phyloP scores from a whole-genome alignment of 495 filamentous ascomycete genomes.

The Echria macrotheca region DNA sequence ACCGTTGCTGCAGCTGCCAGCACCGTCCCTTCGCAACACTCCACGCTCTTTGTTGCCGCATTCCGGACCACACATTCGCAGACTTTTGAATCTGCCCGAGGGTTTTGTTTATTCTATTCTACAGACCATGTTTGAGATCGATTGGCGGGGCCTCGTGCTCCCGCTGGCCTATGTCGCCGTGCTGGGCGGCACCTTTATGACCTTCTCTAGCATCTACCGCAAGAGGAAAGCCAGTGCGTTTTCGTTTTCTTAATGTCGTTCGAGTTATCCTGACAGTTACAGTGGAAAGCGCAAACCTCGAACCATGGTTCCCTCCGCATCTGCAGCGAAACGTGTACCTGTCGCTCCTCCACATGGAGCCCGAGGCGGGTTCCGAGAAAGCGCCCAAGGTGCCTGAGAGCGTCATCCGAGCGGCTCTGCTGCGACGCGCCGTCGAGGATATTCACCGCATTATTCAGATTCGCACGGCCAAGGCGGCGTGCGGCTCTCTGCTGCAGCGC shows the following conservation, averaged over 20 bases:
- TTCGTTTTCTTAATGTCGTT: background rate
- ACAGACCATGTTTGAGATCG: slow-evolving; percentile 56
- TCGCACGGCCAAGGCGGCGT: slow-evolving; percentile 75
- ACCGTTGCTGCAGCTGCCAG: slow-evolving; percentile 5
- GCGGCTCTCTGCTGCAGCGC: slow-evolving; percentile 73
- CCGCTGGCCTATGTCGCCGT: slow-evolving; percentile 84
- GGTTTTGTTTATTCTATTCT: no score
- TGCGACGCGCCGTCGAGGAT: slow-evolving; percentile 85
- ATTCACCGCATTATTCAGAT: slow-evolving; percentile 84
- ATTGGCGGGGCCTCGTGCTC: slow-evolving; percentile 76
- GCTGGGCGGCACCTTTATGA: slow-evolving; percentile 78
- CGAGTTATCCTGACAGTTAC: background rate
- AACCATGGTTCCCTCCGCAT: slow-evolving; percentile 88
- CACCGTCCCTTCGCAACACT: no score
- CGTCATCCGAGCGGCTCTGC: slow-evolving; percentile 81
- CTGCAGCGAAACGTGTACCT: slow-evolving; percentile 91
- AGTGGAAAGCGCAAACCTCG: slow-evolving; percentile 74
- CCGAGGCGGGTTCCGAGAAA: slow-evolving; percentile 62
- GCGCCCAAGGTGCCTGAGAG: slow-evolving; percentile 71
- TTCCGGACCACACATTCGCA: no score
- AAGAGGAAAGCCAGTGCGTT: slow-evolving; percentile 83
- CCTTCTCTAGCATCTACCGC: slow-evolving; percentile 87
- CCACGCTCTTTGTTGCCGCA: slow-evolving; percentile 10
- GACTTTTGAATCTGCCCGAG: no score
- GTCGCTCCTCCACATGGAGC: slow-evolving; percentile 81